These are phyloP conservation scores for Halophytophthora batemanensis DNA, from an alignment of 352 stramenopile genomes.

Conservation along the genomic window DNA sequence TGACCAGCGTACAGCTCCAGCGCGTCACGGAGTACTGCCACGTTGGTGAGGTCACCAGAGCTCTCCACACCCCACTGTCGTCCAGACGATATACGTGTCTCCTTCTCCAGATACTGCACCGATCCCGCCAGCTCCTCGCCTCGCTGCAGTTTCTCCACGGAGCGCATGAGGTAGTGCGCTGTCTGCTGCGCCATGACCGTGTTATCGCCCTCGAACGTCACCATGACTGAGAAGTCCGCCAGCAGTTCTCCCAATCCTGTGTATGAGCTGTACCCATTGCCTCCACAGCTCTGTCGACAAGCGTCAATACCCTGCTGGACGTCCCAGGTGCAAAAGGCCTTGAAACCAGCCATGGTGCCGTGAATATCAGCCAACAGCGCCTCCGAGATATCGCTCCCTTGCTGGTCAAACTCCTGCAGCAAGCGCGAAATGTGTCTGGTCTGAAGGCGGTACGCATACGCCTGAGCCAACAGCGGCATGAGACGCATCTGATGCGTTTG, in stretches of 20 bases:
- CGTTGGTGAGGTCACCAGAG: constrained; percentile 29
- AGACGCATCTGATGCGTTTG: constrained; percentile 94
- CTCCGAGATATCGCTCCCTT: constrained; percentile 63
- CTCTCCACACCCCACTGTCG: constrained; percentile 32
- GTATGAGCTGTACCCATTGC: constrained; percentile 92
- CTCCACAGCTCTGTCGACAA: constrained; percentile 94
- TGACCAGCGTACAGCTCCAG: constrained; percentile 55
- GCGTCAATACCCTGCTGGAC: constrained; percentile 90
- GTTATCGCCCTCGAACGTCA: constrained; percentile 97
- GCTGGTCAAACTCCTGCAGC: constrained; percentile 83
- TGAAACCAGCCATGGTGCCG: constrained; percentile 92
- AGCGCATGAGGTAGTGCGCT: constrained; percentile 62
- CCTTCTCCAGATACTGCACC: constrained; percentile 58
- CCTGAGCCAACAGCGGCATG: constrained; percentile 87
- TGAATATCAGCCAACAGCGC: constrained; percentile 91
- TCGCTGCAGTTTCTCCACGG: constrained; percentile 49
- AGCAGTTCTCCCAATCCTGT: constrained; percentile 90
- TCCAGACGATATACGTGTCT: constrained; percentile 9
- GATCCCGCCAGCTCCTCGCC: constrained; percentile 54
- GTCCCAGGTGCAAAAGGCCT: constrained; percentile 92
- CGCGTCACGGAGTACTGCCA: constrained; percentile 30
- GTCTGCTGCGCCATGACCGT: constrained; percentile 96
- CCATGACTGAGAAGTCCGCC: constrained; percentile 94
- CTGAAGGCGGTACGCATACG: constrained; percentile 92
- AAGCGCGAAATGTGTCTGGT: constrained; percentile 78